Base-by-base conservation (phyloP, 768 basidiomycete genomes). In the Russula dissimulans region DNA sequence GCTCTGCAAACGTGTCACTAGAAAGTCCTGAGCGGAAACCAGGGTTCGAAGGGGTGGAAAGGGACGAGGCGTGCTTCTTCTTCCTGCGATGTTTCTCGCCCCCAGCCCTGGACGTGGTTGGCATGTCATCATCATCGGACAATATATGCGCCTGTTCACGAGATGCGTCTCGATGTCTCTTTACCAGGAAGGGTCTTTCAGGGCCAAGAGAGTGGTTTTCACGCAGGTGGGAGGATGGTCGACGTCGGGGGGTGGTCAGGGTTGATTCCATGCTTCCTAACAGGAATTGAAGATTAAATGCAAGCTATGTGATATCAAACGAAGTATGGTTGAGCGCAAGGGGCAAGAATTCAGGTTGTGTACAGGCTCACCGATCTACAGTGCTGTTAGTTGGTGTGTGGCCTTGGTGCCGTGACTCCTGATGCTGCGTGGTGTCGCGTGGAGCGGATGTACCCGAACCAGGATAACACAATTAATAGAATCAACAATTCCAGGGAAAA, bases 111-210 rank as follows among this genome's bases (percentile, higher is more conserved):
- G 59, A 43, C 9, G 38, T 7, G 14, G 38, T 11, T 11, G 55
- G 51, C 10, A 45, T 29, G 12, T 64, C 58, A 5, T 65, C 65
- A 17, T 57, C 61, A 29, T 65, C 65, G 9, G 65, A 65, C 17
- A 42, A 10, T 12, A 44, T 26, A 34, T 43, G 51, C 18, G 22
- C 26, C 22, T 41, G 46, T 32, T 64, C 57, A 42, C 62, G 58
- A 46, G 64, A 54, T 32, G 58, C 59, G 4, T 54, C 60, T 6
- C 50, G 60, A 39, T 59, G 45, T 38, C 45, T 54, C 54, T 55
- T 64, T 3, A 54, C 39, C 36, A 60, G 41, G 42, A 63, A 60
- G 26, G 58, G 29, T 6, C 58, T 41, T 12, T 63, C 61, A 17
- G 42, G 48, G 10, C 39, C 50, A 41, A 10, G 5, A 36, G 60